phyloP scores from a whole-genome alignment of 257 asterid species.

The Nicotiana otophora region DNA sequence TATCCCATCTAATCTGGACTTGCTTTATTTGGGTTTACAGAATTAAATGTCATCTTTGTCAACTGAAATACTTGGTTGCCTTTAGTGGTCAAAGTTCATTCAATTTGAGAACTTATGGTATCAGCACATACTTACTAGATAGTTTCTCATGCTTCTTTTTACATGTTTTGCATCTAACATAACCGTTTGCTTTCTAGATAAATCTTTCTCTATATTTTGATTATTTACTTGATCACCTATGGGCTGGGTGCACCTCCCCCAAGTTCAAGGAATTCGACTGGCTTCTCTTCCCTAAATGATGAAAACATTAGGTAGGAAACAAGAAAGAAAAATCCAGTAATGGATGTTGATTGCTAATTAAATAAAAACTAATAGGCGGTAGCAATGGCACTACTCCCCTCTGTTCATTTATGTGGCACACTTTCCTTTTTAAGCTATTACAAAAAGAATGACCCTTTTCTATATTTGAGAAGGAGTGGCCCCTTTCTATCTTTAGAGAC shows the following conservation, averaged over 20 bases:
- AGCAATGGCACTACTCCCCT: neutral
- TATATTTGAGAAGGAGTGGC: too few relatives aligned
- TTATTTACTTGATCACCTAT: neutral
- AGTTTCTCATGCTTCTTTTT: neutral
- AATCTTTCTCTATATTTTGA: neutral
- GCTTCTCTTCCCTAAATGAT: constrained; percentile 1
- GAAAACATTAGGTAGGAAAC: neutral
- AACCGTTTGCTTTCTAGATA: neutral
- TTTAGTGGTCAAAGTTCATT: neutral
- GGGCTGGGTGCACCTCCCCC: neutral
- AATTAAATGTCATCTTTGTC: neutral
- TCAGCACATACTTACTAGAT: neutral
- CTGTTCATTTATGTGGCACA: too few relatives aligned
- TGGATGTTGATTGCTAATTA: neutral
- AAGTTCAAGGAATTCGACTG: neutral
- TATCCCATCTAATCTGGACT: neutral
- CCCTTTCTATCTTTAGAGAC: too few relatives aligned
- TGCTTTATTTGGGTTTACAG: constrained; percentile 6
- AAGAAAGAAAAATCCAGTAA: neutral
- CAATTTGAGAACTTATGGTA: neutral
- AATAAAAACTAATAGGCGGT: neutral
- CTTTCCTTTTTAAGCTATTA: too few relatives aligned
- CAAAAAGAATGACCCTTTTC: too few relatives aligned
- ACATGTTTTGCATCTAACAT: neutral
- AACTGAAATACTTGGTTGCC: neutral